Conservation (phyloP, 1,139 yeast species). For the Pichia sp. region DNA sequence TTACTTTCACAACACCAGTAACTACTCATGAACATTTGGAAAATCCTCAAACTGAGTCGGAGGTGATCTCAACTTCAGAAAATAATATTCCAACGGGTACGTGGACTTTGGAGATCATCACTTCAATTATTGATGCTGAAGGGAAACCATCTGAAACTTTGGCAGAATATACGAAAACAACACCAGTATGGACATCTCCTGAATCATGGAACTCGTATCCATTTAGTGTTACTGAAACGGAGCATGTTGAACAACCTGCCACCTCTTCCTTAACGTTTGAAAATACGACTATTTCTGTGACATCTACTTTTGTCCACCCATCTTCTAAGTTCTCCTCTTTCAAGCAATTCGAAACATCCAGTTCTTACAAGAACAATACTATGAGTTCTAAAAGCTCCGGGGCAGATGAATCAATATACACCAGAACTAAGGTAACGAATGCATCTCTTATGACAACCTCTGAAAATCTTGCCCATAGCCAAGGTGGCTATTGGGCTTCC, state of each 20-base stretch:
- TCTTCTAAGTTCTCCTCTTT: neutral
- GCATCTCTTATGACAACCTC: constrained; percentile 3
- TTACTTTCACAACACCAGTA: neutral
- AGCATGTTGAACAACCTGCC: neutral
- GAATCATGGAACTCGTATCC: constrained; percentile 17
- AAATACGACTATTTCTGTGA: neutral
- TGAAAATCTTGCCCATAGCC: constrained; percentile 7
- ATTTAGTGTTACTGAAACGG: constrained; percentile 4
- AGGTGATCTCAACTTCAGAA: neutral
- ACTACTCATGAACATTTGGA: neutral
- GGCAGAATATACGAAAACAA: neutral
- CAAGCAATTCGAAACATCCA: neutral
- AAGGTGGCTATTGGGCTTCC: constrained; percentile 8
- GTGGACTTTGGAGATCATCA: neutral
- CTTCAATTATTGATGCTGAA: neutral
- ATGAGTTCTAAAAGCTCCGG: neutral
- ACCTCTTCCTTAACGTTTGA: neutral
- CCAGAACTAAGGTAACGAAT: constrained; percentile 6
- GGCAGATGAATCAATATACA: constrained; percentile 5
- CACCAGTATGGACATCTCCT: constrained; percentile 1
- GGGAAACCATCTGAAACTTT: neutral
- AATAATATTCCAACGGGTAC: neutral
- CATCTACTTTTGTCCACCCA: neutral
- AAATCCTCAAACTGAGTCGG: neutral
- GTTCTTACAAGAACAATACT: constrained; percentile 1